Evolutionary conservation across 305 asterid genomes (phyloP), one percentile per base, ranked within the genome.

Genomic region (Fraxinus baroniana): DNA sequence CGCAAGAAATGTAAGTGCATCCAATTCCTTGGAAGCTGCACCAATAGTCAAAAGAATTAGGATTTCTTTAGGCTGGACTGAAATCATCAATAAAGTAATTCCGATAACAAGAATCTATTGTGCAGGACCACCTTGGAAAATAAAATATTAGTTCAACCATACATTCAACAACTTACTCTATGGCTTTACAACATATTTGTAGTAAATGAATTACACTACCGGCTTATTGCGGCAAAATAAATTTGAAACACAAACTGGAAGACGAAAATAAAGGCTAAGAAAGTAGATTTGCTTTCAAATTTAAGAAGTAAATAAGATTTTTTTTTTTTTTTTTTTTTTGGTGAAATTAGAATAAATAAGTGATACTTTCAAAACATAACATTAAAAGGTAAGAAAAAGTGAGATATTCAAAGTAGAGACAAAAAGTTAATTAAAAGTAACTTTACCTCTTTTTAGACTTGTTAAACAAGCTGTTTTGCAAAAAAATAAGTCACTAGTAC

Each of bases 1-100:
- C 99, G 98, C 88, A 97, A 89, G 83, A 97, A 97, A 90, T 97
- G 99, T 90, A 97, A 90, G 87, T 97, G 98, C 99, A 97, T 91
- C 99, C 99, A 97, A 76, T 97, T 97, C 84, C 98, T 90, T 72
- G 98, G 98, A 77, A 96, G 98, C 98, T 96, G 87, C 92, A 91
- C 30, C 79, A 82, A 80, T 37, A 80, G 81, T 78, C 80, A 49
- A 78, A 86, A 64, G 78, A 39, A 76, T 86, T 78, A 89, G 87
- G 75, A 80, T 35, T 72, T 76, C 62, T 81, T 72, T 66, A 77
- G 60, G 46, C 32, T 39, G 79, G 66, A 64, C 30, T 76, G 77
- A 32, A 83, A 84, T 70, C 80, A 62, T 80, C 17, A 20, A 30
- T 70, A 24, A 17, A 32, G 57, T 22, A 35, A 62, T 78, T 30